Evolutionary conservation across 208 protist species (phyloP).

Genomic region (Lotmaria passim): DNA sequence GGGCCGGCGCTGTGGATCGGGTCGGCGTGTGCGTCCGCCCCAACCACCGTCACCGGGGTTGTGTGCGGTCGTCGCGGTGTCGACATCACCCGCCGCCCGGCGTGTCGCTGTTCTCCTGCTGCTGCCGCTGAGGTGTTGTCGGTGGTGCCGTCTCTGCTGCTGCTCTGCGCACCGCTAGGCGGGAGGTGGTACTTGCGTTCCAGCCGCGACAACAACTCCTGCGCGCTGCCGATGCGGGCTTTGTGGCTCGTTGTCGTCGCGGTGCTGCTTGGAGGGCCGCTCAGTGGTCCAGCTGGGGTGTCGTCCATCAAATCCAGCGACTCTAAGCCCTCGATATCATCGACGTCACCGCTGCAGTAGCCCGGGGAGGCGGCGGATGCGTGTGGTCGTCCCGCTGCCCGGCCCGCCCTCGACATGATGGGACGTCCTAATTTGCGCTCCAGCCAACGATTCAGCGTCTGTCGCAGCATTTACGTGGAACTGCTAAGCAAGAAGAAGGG

Average conservation of each 20-base stretch:
- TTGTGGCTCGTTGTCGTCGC: neutral
- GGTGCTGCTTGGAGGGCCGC: neutral
- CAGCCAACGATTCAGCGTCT: slow-evolving; percentile 34
- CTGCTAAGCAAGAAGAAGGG: neutral
- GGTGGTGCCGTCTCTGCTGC: neutral
- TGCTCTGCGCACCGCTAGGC: neutral
- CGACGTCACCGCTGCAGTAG: slow-evolving; percentile 23
- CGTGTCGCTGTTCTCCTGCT: too few relatives aligned
- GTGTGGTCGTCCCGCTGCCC: neutral
- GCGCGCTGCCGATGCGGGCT: neutral
- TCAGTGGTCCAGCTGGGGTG: neutral
- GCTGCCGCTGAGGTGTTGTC: neutral
- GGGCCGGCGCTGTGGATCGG: neutral
- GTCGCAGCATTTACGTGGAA: slow-evolving; percentile 30
- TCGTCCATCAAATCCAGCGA: slow-evolving; percentile 27
- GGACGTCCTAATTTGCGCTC: slow-evolving; percentile 30
- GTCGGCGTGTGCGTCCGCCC: slow-evolving; percentile 7
- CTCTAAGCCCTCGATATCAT: slow-evolving; percentile 9
- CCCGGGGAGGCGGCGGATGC: slow-evolving; percentile 6
- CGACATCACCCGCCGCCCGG: slow-evolving; percentile 28
- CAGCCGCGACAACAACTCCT: slow-evolving; percentile 17
- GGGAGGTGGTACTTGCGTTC: slow-evolving; percentile 13
- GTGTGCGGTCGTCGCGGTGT: slow-evolving; percentile 18
- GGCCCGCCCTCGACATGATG: slow-evolving; percentile 36
- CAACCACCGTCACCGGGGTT: neutral